Conservation (phyloP, 371 early-diverging fungal genomes). For the Quaeritorhiza haematococci region DNA sequence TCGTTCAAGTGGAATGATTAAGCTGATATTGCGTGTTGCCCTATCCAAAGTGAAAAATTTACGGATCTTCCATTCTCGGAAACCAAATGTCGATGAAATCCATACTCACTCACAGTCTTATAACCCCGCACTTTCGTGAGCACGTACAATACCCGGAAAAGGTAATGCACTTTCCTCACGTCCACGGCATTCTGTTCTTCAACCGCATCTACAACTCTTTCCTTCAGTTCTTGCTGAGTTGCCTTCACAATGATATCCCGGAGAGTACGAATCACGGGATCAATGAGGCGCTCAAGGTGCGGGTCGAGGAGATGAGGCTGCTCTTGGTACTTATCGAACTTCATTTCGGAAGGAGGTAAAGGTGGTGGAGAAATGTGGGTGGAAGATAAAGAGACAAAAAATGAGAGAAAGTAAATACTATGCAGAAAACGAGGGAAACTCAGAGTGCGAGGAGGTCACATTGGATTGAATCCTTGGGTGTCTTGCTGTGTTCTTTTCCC, state of each 20-base stretch:
- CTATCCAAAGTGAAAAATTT: too few species aligned
- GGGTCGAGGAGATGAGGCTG: conserved; percentile 85
- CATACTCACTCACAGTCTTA: conserved; percentile 54
- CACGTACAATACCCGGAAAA: conserved; percentile 58
- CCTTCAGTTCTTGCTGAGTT: neutral
- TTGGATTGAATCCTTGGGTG: too few species aligned
- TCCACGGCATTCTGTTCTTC: too few species aligned
- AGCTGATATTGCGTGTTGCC: too few species aligned
- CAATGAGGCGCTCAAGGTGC: conserved; percentile 65
- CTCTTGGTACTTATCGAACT: conserved; percentile 74
- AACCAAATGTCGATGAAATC: neutral
- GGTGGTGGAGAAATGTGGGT: neutral
- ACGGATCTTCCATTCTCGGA: too few species aligned
- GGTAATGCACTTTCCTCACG: conserved; percentile 5
- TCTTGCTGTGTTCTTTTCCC: too few species aligned
- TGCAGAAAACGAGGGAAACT: neutral
- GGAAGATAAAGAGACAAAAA: neutral
- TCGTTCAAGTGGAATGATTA: conserved; percentile 21
- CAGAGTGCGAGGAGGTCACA: too few species aligned
- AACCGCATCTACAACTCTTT: too few species aligned
- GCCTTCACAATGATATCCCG: conserved; percentile 11
- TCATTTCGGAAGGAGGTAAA: conserved; percentile 24
- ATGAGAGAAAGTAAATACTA: neutral
- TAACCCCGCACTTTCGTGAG: conserved; percentile 84
- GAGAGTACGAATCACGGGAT: conserved; percentile 57